Conservation (phyloP, 805 yeast genomes). For the Tetrapisispora namnaoensis region DNA sequence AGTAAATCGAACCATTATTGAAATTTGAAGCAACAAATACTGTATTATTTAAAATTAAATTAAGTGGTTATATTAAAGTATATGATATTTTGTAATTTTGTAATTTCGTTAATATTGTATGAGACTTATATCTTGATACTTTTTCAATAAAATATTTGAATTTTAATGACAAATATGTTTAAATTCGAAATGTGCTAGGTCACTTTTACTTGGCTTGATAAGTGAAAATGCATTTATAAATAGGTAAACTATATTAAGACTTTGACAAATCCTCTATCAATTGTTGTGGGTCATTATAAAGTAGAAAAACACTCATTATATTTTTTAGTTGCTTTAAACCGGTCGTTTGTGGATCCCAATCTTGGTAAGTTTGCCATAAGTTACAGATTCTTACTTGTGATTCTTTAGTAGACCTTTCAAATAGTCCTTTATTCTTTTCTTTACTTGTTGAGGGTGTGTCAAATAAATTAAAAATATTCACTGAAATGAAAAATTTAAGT, state of each 20-base stretch:
- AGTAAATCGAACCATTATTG: background rate
- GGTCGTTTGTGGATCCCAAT: conserved; percentile 28
- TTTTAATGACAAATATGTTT: too few species aligned
- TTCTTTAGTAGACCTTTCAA: conserved; percentile 16
- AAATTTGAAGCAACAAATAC: too few species aligned
- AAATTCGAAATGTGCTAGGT: too few species aligned
- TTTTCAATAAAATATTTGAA: too few species aligned
- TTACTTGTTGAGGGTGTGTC: background rate
- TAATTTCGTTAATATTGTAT: too few species aligned
- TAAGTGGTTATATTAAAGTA: too few species aligned
- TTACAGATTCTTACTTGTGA: conserved; percentile 15
- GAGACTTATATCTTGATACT: too few species aligned
- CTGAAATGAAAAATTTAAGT: background rate
- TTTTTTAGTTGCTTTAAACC: conserved; percentile 24
- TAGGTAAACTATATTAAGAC: background rate
- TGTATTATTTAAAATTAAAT: too few species aligned
- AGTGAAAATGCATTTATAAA: background rate
- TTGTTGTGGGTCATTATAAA: conserved; percentile 17
- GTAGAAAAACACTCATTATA: conserved; percentile 24
- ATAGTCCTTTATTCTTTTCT: conserved; percentile 2
- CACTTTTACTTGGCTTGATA: background rate
- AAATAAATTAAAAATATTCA: background rate
- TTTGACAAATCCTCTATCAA: conserved; percentile 14
- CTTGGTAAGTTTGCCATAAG: conserved; percentile 22
- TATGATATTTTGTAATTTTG: too few species aligned